A percentile compares a stretch with the other conserved stretches of the same genome.
Conservation (phyloP, 371 early-diverging fungal species). For the Rhizopus stolonifer region DNA sequence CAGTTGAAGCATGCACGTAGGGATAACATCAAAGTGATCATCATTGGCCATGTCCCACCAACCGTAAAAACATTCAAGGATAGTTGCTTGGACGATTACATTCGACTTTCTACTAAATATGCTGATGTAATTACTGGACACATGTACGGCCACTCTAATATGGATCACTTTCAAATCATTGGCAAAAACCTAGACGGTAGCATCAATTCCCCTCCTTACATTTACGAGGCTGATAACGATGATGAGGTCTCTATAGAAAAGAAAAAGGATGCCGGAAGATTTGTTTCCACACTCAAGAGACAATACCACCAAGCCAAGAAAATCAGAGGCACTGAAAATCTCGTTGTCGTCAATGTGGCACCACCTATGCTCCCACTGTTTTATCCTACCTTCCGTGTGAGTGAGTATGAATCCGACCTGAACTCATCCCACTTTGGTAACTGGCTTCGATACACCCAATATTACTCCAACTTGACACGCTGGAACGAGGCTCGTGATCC, state of each 20-base stretch:
- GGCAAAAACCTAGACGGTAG: constrained; percentile 20
- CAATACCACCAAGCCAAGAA: constrained; percentile 33
- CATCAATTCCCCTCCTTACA: neutral
- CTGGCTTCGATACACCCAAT: constrained; percentile 24
- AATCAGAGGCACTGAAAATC: constrained; percentile 35
- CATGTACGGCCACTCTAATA: constrained; percentile 76
- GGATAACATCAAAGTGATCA: constrained; percentile 50
- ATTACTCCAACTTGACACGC: constrained; percentile 17
- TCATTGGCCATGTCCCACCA: constrained; percentile 82
- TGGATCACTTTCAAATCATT: constrained; percentile 69
- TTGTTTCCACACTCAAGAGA: constrained; percentile 18
- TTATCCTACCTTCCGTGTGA: constrained; percentile 68
- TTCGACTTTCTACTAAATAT: constrained; percentile 52
- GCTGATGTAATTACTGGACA: constrained; percentile 65
- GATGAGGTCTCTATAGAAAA: constrained; percentile 36
- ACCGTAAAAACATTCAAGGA: constrained; percentile 59
- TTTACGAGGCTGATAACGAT: constrained; percentile 7
- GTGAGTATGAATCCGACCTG: constrained; percentile 41
- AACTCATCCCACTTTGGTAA: constrained; percentile 12
- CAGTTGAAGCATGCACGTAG: constrained; percentile 50
- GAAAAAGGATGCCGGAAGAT: constrained; percentile 34
- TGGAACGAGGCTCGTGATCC: constrained; percentile 15
- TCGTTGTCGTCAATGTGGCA: constrained; percentile 52
- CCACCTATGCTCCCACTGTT: constrained; percentile 73
- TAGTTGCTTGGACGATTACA: constrained; percentile 60